These are phyloP conservation scores for Podaxis rugospora DNA, from an alignment of 768 basidiomycete genomes.

Conservation along the genomic window DNA sequence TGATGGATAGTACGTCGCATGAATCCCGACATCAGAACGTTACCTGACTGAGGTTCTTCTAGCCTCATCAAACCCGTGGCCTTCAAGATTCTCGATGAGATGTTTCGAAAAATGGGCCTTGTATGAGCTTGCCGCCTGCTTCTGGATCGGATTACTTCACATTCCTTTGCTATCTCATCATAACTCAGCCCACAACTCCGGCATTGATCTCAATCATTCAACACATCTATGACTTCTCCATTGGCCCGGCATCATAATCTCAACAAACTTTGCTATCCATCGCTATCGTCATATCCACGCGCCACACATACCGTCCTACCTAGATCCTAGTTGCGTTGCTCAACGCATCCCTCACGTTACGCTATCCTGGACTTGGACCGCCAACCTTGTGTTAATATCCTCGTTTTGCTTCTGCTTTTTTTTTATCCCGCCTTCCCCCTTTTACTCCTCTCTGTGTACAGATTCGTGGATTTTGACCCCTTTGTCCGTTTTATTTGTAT, in stretches of 20 bases:
- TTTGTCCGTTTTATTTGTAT: neutral
- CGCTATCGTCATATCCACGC: neutral
- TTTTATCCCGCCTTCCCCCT: neutral
- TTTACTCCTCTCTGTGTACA: neutral
- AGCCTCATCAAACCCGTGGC: constrained; percentile 95
- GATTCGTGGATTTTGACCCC: neutral
- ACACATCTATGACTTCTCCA: neutral
- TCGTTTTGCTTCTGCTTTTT: neutral
- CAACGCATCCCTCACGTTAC: neutral
- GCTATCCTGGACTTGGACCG: neutral
- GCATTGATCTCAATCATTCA: neutral
- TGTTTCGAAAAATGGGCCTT: constrained; percentile 70
- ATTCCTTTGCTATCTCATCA: neutral
- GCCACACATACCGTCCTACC: neutral
- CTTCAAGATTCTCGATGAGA: constrained; percentile 85
- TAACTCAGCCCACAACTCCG: neutral
- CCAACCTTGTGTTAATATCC: neutral
- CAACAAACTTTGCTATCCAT: constrained; percentile 8
- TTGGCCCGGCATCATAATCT: neutral
- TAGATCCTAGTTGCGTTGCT: neutral
- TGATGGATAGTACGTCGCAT: constrained; percentile 85
- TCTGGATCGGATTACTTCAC: neutral
- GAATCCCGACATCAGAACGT: neutral
- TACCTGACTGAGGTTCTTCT: constrained; percentile 8
- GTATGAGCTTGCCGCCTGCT: constrained; percentile 19